Percentiles rank a stretch among this genome's conserved stretches.
These are phyloP conservation scores for Backusella macrospora DNA, from an alignment of 192 early-diverging fungal species.

Conservation along the genomic window DNA sequence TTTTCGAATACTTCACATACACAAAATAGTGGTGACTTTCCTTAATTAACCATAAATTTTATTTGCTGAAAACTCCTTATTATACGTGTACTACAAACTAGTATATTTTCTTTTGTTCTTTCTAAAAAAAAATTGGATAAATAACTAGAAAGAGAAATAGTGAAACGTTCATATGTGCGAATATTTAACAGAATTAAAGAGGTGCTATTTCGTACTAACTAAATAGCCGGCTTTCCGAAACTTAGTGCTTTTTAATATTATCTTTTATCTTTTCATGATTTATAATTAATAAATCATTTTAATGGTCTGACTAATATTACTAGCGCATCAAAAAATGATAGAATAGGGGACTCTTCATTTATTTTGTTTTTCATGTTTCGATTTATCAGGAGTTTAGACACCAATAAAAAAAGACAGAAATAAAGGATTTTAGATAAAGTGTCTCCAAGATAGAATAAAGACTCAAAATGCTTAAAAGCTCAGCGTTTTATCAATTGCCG, in stretches of 20 bases:
- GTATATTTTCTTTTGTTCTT: neutral
- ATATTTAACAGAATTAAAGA: neutral
- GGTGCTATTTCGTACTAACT: neutral
- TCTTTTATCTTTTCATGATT: neutral
- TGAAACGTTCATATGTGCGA: neutral
- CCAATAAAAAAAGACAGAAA: too few relatives aligned
- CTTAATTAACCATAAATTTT: slow-evolving; percentile 1
- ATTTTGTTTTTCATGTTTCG: too few relatives aligned
- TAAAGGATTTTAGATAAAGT: neutral
- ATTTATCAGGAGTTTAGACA: too few relatives aligned
- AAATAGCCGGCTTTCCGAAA: slow-evolving; percentile 8
- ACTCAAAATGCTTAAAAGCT: neutral
- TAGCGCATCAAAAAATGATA: neutral
- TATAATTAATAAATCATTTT: neutral
- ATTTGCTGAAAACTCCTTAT: neutral
- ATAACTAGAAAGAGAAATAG: neutral
- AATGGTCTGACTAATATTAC: neutral
- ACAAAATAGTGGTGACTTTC: neutral
- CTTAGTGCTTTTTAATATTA: neutral
- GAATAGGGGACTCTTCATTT: neutral
- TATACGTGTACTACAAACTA: neutral
- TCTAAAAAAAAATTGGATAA: neutral
- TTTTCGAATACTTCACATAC: neutral
- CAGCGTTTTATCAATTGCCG: neutral
- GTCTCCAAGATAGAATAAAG: neutral